Evolutionary conservation across 2,329 filamentous ascomycete species (phyloP).

Genomic region (Pseudocercospora eumusae): DNA sequence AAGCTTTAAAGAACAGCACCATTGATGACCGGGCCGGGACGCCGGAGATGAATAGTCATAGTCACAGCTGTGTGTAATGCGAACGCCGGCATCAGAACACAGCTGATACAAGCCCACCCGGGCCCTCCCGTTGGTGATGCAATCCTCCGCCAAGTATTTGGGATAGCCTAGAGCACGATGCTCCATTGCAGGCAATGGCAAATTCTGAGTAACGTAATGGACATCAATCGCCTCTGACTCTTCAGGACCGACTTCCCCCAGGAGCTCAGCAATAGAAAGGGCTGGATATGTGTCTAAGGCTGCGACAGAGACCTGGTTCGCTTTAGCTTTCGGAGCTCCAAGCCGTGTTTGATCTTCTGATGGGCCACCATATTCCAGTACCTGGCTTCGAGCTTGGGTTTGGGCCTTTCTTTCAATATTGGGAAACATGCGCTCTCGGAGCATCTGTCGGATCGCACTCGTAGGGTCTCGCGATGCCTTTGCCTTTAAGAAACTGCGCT

Average conservation of each 20-base stretch:
- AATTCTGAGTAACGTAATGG: not conserved
- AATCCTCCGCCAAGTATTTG: not conserved
- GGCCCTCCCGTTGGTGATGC: not conserved
- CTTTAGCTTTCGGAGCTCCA: no score
- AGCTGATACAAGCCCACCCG: not conserved
- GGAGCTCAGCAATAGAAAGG: not conserved
- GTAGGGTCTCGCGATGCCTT: not conserved
- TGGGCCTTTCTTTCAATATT: not conserved
- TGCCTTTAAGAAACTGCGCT: not conserved
- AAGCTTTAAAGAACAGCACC: not conserved
- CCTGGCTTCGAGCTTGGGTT: no score
- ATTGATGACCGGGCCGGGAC: not conserved
- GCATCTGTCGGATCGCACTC: constrained; percentile 5
- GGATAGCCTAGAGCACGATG: not conserved
- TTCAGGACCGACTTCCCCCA: not conserved
- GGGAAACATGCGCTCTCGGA: not conserved
- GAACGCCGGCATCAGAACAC: not conserved
- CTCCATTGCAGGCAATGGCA: not conserved
- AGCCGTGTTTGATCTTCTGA: no score
- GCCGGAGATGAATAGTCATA: not conserved
- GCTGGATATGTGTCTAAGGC: not conserved
- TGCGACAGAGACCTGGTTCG: not conserved
- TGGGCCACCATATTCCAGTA: no score
- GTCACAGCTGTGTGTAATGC: not conserved
- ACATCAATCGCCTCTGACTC: not conserved